A percentile compares a stretch with the other conserved stretches of the same genome.
Conservation (phyloP, 768 basidiomycete species). For the Gyrodon lividus region DNA sequence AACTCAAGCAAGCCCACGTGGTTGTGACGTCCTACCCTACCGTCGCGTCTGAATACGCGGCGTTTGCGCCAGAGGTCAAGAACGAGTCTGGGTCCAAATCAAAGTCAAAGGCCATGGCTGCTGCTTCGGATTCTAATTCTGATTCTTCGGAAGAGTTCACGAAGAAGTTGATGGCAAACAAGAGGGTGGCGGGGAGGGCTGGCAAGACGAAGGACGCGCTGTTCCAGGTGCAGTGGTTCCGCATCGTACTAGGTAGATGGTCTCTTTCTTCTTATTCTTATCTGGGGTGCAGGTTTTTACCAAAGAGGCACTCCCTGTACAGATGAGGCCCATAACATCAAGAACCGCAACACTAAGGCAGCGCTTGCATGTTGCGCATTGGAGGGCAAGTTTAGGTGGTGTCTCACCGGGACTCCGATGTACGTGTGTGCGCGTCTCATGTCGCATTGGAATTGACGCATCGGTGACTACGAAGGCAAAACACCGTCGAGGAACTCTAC, state of each 20-base stretch:
- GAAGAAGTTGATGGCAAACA: slow-evolving; percentile 35
- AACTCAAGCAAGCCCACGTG: slow-evolving; percentile 57
- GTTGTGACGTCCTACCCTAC: slow-evolving; percentile 89
- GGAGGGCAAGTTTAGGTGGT: slow-evolving; percentile 82
- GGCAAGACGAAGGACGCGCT: slow-evolving; percentile 60
- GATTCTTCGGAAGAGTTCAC: slow-evolving; percentile 44
- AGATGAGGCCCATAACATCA: slow-evolving; percentile 97
- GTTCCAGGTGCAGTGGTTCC: slow-evolving; percentile 79
- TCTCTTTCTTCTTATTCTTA: neutral
- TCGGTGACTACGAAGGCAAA: slow-evolving; percentile 54
- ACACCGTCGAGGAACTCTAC: slow-evolving; percentile 86
- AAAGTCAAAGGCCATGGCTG: slow-evolving; percentile 31
- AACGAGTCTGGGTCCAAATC: slow-evolving; percentile 49
- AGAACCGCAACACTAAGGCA: slow-evolving; percentile 77
- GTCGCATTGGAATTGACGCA: neutral
- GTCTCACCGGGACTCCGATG: slow-evolving; percentile 83
- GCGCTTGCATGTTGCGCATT: slow-evolving; percentile 78
- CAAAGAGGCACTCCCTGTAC: neutral
- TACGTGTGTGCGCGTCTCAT: slow-evolving; percentile 23
- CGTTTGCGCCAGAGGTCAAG: slow-evolving; percentile 49
- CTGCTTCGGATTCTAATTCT: slow-evolving; percentile 30
- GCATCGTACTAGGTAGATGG: slow-evolving; percentile 75
- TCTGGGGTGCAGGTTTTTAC: too few relatives aligned
- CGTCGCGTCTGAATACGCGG: slow-evolving; percentile 73
- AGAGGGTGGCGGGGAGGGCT: slow-evolving; percentile 39